Percentiles rank a stretch among this genome's conserved stretches.
phyloP scores from a whole-genome alignment of 2,329 filamentous ascomycete species.

The Acarospora socialis region DNA sequence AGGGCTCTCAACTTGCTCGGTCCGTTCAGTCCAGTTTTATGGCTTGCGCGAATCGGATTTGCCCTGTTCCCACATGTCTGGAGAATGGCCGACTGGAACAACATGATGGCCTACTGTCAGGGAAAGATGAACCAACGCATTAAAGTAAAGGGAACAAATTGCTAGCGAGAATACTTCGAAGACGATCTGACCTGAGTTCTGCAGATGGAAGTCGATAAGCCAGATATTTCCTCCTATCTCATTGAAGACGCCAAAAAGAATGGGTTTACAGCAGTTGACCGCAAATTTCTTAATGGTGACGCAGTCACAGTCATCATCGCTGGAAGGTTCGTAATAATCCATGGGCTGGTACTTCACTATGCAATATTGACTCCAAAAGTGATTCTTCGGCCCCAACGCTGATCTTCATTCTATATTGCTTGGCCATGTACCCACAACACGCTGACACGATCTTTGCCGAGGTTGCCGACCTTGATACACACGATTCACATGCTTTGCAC shows the following conservation, averaged over 20 bases:
- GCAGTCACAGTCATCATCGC: slow-evolving; percentile 5
- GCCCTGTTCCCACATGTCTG: slow-evolving; percentile 1
- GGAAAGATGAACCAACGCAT: slow-evolving; percentile 1
- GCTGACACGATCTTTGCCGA: slow-evolving; percentile 5
- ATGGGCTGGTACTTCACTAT: too few species aligned
- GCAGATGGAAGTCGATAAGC: not conserved
- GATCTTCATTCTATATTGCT: slow-evolving; percentile 10
- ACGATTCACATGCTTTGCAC: too few species aligned
- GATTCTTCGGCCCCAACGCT: slow-evolving; percentile 12
- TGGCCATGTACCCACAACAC: slow-evolving; percentile 3
- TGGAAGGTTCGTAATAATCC: too few species aligned
- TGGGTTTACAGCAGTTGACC: not conserved
- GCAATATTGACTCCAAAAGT: too few species aligned
- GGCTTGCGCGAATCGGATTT: slow-evolving; percentile 1
- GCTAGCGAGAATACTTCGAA: too few species aligned
- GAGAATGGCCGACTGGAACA: not conserved
- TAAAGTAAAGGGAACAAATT: too few species aligned
- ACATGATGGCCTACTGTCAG: slow-evolving; percentile 1
- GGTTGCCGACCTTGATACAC: too few species aligned
- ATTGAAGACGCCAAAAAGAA: slow-evolving; percentile 1
- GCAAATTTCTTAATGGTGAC: slow-evolving; percentile 7
- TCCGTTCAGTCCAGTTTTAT: slow-evolving; percentile 6
- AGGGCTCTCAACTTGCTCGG: slow-evolving; percentile 2
- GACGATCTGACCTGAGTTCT: not conserved
- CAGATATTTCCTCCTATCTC: slow-evolving; percentile 8